These are phyloP conservation scores for Debaryomyces fabryi DNA, from an alignment of 1,139 yeast species.

Conservation along the genomic window DNA sequence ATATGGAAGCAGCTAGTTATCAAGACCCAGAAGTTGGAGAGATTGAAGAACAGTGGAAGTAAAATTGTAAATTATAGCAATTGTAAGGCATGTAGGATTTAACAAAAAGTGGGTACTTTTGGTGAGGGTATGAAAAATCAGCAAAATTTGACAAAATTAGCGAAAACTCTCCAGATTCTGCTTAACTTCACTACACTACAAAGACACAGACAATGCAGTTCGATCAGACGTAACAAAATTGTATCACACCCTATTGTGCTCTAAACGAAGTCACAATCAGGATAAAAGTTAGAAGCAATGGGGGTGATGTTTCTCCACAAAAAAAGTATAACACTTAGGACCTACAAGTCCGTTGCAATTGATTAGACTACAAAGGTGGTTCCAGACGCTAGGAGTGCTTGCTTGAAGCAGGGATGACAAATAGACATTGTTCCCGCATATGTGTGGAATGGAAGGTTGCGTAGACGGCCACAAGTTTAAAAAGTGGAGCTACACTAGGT, in stretches of 20 bases:
- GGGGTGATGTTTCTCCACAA: neutral
- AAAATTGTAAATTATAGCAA: neutral
- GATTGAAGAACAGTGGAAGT: too few species aligned
- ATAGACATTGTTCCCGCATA: neutral
- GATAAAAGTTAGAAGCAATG: neutral
- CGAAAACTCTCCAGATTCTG: neutral
- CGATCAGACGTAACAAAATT: neutral
- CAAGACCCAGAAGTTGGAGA: neutral
- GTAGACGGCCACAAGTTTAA: neutral
- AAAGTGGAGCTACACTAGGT: neutral
- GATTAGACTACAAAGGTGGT: neutral
- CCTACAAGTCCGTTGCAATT: neutral
- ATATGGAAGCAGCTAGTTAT: neutral
- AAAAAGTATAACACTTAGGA: neutral
- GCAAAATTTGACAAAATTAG: neutral
- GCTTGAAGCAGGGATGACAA: neutral
- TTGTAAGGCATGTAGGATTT: neutral
- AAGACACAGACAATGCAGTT: neutral
- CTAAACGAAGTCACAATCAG: neutral
- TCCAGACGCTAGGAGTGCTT: neutral
- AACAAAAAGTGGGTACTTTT: too few species aligned
- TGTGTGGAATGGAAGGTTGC: neutral
- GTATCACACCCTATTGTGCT: neutral
- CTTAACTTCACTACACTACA: neutral
- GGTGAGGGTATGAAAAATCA: neutral